Conservation (phyloP, 2,329 filamentous ascomycete genomes). For the Incumbomyces delicatus region DNA sequence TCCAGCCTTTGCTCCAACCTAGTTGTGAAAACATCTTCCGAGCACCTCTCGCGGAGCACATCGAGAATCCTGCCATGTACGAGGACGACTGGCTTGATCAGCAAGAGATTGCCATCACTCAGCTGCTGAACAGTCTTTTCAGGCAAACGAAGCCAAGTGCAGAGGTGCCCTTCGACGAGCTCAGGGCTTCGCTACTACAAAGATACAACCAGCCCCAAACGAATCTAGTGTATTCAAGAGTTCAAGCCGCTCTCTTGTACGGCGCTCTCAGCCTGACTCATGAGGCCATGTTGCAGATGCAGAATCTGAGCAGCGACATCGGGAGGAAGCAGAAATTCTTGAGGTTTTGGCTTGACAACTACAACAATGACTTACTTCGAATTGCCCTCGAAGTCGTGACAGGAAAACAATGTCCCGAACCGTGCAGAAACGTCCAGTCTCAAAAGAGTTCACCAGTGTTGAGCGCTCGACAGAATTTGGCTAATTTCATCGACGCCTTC, state of each 20-base stretch:
- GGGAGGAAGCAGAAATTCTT: constrained; percentile 49
- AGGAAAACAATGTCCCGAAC: constrained; percentile 33
- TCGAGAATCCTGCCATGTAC: constrained; percentile 49
- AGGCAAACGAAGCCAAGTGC: constrained; percentile 4
- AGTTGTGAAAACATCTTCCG: constrained; percentile 30
- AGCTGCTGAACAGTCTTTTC: constrained; percentile 50
- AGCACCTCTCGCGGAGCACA: constrained; percentile 44
- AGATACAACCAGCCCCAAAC: constrained; percentile 46
- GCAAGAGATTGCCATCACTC: constrained; percentile 52
- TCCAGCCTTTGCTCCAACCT: constrained; percentile 11
- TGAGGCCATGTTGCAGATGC: constrained; percentile 34
- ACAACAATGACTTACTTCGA: constrained; percentile 42
- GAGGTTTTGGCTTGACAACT: constrained; percentile 49
- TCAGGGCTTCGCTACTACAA: constrained; percentile 41
- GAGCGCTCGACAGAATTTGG: constrained; percentile 34
- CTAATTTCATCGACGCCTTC: constrained; percentile 47
- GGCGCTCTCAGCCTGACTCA: constrained; percentile 49
- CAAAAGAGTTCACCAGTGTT: constrained; percentile 7
- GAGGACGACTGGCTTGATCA: constrained; percentile 54
- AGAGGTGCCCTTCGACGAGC: constrained; percentile 27
- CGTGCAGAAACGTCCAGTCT: neutral
- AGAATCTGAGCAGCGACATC: constrained; percentile 45
- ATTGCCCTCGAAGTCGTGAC: constrained; percentile 50
- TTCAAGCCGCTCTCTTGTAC: constrained; percentile 50
- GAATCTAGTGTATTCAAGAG: constrained; percentile 43